Percentiles rank a stretch among this genome's conserved stretches.
phyloP scores from a whole-genome alignment of 352 stramenopile species.

The Phytophthora agathidicida region DNA sequence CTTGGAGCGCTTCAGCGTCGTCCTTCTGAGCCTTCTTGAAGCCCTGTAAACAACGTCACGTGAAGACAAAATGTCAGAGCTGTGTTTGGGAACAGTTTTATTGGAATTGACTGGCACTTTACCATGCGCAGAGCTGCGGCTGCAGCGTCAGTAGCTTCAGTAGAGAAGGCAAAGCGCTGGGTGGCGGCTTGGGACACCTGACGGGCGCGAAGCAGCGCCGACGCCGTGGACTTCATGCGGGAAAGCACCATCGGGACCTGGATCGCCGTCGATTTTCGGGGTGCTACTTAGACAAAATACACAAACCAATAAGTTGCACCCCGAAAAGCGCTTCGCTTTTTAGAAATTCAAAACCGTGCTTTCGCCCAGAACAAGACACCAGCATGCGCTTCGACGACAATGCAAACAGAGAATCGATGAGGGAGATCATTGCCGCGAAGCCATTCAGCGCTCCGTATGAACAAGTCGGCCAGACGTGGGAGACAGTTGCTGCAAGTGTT shows the following conservation, averaged over 20 bases:
- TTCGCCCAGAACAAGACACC: no score
- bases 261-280: constrained; percentile 10
- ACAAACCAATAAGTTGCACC: no score
- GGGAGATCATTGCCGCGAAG: no score
- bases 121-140: constrained; percentile 78
- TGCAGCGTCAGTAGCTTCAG: constrained; percentile 72
- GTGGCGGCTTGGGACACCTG: constrained; percentile 9
- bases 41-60: constrained; percentile 24
- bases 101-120: neutral
- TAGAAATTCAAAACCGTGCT: no score
- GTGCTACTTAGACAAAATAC: neutral
- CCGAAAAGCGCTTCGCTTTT: no score
- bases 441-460: no score
- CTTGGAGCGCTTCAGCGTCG: constrained; percentile 19
- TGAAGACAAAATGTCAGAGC: constrained; percentile 26
- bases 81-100: neutral
- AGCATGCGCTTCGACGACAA: no score
- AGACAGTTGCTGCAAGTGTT: neutral
- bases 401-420: no score
- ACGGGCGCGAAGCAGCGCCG: constrained; percentile 39
- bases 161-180: constrained; percentile 51
- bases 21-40: constrained; percentile 68
- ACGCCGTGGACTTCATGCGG: constrained; percentile 40
- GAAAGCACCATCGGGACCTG: constrained; percentile 40
- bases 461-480: neutral